Base-by-base conservation (phyloP, 2,329 filamentous ascomycete genomes). In the Knoxdaviesia proteae region DNA sequence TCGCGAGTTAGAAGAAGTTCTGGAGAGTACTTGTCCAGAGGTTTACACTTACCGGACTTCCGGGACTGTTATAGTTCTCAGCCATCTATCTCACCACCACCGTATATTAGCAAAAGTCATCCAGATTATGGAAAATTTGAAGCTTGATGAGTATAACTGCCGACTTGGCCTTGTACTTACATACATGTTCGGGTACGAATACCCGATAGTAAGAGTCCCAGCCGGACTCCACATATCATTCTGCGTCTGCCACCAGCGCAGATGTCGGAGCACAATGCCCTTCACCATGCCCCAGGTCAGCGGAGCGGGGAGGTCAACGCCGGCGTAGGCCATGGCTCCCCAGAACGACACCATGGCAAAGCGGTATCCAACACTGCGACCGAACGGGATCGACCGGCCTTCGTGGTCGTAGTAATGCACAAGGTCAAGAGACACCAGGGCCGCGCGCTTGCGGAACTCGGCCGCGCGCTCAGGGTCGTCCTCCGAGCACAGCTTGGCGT, bases 271-370 rank as follows among this genome's bases (percentile, higher is more conserved):
- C 36, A 84, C 67, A 9, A 87, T 68, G 2, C 82, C 81, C 56
- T 84, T 84, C 10, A 86, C 76, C 50, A 82, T 78, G 3, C 82
- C 81, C 80, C 80, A 86, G 3, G 75, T 80, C 42, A 87, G 60
- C 0, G 81, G 80, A 6, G 65, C 65, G 0, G 80, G 80, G 5
- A 84, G 65, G 42, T 84, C 77, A 41, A 84, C 75, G 49, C 76
- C 76, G 4, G 80, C 80, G 51, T 84, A 84, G 1, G 79, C 82
- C 32, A 86, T 59, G 0, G 80, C 77, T 8, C 79, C 77, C 81
- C 81, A 87, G 60, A 87, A 87, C 0, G 75, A 80, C n/a, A 79
- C 76, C 75, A 86, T 86, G 40, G 80, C 81, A 56, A 84, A 87
- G n/a, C 81, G 72, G 55, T 88, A 88, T 6, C 79, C 82, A 41